phyloP scores from a whole-genome alignment of 2,329 filamentous ascomycete species.

The Beauveria varroae region DNA sequence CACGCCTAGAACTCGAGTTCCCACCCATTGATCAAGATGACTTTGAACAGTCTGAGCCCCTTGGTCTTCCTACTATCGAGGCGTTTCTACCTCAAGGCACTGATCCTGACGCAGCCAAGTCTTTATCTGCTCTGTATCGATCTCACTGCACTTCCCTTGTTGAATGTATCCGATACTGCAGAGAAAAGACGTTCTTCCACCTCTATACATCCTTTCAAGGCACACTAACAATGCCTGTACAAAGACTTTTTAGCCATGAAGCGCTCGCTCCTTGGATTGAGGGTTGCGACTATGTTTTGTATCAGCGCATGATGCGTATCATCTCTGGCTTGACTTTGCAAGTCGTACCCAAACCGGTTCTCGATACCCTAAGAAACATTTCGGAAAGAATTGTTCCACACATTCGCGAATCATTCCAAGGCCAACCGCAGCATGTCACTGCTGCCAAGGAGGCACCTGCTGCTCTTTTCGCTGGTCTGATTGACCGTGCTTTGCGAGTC shows the following conservation, averaged over 20 bases:
- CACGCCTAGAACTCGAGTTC: conserved; percentile 53
- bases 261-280: conserved; percentile 87
- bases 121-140: conserved; percentile 78
- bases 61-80: conserved; percentile 80
- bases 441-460: conserved; percentile 83
- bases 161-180: conserved; percentile 92
- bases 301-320: conserved; percentile 94
- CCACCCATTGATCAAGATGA: conserved; percentile 47
- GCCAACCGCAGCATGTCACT: conserved; percentile 77
- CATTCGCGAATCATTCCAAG: conserved; percentile 76
- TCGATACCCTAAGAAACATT: conserved; percentile 82
- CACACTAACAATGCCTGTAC: conserved; percentile 91
- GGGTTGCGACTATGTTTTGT: conserved; percentile 90
- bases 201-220: conserved; percentile 93
- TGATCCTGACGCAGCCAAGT: conserved; percentile 79
- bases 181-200: conserved; percentile 93
- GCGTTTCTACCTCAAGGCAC: conserved; percentile 73
- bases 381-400: conserved; percentile 73
- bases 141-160: conserved; percentile 94
- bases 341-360: conserved; percentile 78
- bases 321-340: conserved; percentile 83
- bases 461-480: conserved; percentile 75
- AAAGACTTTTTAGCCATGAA: conserved; percentile 79
- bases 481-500: conserved; percentile 82
- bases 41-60: conserved; percentile 53